Evolutionary conservation across 1,284 basidiomycete species (phyloP), one percentile per base, ranked within the genome.

Genomic region (Sporisorium exsertum): DNA sequence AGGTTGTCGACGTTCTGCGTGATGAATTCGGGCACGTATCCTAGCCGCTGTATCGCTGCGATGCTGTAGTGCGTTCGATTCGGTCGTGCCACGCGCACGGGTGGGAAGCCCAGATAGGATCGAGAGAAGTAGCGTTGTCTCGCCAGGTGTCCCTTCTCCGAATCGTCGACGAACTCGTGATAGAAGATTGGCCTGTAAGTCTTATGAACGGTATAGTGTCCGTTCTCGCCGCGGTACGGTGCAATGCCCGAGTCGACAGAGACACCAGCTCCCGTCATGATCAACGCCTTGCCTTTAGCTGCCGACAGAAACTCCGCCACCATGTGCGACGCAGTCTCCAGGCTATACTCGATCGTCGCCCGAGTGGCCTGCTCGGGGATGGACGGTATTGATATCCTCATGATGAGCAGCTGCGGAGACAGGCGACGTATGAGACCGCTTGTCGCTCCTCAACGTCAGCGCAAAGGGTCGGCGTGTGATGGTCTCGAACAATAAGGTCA

Each of bases 1-100:
- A 86, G 63, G 18, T 70, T 75, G 63, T 86, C 85, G 35, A 86
- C 85, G 55, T 85, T 86, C 47, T 82, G 72, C 2, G 84, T 86
- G 57, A 86, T 85, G 46, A 74, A 70, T 18, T 81, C 72, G 16
- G 74, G 69, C 3, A 84, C 64, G 56, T 71, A 68, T 2, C 83
- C 83, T 1, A 83, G 55, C 10, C 78, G 61, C 61, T 82, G 83
- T 16, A 84, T 71, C 22, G 79, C 79, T 9, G 85, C 82, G 5
- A 85, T 68, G 24, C 81, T 70, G 60, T 79, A 78, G 66, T 86
- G 85, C 5, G 80, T 78, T 13, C 52, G 50, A 58, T 86, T 86
- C 1, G 85, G 83, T 59, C 74, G 61, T 3, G 85, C 85, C 5
- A 65, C 51, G 8, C 78, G 78, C 9, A 84, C 72, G 1, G 80